Evolutionary conservation across 2,329 filamentous ascomycete species (phyloP), one percentile per base, ranked within the genome.

Genomic region (Pezicula radicicola): DNA sequence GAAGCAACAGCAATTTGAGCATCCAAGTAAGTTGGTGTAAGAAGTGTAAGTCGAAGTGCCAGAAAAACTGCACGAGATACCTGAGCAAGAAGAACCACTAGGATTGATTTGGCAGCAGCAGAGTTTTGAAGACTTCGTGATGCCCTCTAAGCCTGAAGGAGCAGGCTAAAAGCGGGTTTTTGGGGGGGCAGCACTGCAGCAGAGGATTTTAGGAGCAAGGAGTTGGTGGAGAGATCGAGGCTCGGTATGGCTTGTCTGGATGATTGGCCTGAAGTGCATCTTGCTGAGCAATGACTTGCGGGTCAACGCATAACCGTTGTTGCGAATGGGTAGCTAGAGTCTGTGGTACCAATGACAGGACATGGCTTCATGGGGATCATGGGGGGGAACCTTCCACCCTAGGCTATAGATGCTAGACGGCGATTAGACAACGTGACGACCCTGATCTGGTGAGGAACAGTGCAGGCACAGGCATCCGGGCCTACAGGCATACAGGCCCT

Each of bases 241-340:
- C 53, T 61, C 54, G 60, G 59, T 53, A 49, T 37, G 21, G 49
- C 37, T 52, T 37, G 49, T 49, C 51, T 46, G 52, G 56, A 56
- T 61, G 58, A 66, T 62, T 63, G 60, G 61, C 45, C 48, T 56
- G 28, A 46, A 54, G 42, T 48, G 54, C 48, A 53, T 58, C 49
- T 58, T 50, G 55, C 47, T 54, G 54, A 53, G 53, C 49, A 53
- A 52, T 45, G 18, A 52, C 47, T 58, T 57, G 57, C 58, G 61
- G 61, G 57, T 58, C 52, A 55, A 60, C 54, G 60, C 61, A 64
- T 55, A 58, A 56, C 62, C 61, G 62, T 62, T 63, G 56, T 59
- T 55, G 60, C 51, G 55, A 57, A 56, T 54, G 49, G 25, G 56
- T 48, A 41, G 48, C 21, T 41, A 40, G 46, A 47, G 35, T 37